Percentiles rank a stretch among this genome's conserved stretches.
Evolutionary conservation across 306 rosid genomes (phyloP).

Genomic region (Sicyos edulis): DNA sequence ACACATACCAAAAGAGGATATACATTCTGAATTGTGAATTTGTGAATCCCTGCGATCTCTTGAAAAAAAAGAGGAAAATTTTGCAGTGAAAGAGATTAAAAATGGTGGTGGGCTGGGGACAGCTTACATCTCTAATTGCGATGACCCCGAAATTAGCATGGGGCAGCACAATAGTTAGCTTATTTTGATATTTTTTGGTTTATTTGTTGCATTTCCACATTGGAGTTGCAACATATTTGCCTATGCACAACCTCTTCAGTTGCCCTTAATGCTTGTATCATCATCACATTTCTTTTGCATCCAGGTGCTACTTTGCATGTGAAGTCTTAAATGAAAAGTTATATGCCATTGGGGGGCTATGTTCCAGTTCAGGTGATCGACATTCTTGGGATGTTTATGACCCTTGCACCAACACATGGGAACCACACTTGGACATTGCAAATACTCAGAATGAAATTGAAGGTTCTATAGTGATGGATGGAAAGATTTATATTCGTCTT

Average conservation of each 20-base stretch:
- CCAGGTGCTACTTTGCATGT: conserved; percentile 79
- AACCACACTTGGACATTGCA: conserved; percentile 37
- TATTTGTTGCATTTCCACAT: not conserved
- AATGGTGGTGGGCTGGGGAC: no score
- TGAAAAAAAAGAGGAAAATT: no score
- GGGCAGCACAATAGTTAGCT: not conserved
- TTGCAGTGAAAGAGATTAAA: no score
- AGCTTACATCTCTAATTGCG: no score
- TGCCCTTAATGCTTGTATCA: conserved; percentile 14
- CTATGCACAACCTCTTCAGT: not conserved
- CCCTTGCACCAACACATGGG: conserved; percentile 46
- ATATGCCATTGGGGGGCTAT: conserved; percentile 74
- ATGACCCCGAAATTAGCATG: not conserved
- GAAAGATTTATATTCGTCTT: conserved; percentile 65
- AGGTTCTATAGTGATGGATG: conserved; percentile 68
- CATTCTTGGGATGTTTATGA: conserved; percentile 82
- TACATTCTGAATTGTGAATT: not conserved
- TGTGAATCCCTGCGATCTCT: no score
- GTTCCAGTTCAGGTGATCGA: conserved; percentile 55
- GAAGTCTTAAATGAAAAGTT: conserved; percentile 68
- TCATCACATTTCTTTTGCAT: conserved; percentile 17
- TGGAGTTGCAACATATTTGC: conserved; percentile 7
- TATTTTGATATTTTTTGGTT: not conserved
- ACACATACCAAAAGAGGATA: not conserved
- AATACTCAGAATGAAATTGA: conserved; percentile 55